Evolutionary conservation across 2,329 filamentous ascomycete genomes (phyloP).

Genomic region (Beauveria australis): DNA sequence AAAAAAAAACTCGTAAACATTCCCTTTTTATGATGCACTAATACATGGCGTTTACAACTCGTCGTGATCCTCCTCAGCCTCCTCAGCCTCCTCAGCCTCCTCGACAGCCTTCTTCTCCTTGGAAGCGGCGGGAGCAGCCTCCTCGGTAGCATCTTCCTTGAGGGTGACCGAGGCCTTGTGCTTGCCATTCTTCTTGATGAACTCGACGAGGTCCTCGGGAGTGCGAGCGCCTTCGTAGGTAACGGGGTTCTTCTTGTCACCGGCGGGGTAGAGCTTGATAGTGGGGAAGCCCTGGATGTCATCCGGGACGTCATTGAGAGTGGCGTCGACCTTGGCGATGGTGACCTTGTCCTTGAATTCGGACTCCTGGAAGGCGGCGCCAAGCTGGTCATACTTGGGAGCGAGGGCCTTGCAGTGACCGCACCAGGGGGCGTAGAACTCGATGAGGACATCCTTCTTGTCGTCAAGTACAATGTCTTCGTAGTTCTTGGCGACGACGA

Average conservation of each 20-base stretch:
- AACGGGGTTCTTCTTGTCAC: slow-evolving; percentile 73
- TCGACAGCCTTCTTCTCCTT: slow-evolving; percentile 38
- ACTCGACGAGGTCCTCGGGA: slow-evolving; percentile 82
- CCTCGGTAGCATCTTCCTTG: slow-evolving; percentile 44
- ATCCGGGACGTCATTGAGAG: slow-evolving; percentile 90
- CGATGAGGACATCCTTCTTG: slow-evolving; percentile 91
- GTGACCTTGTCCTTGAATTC: slow-evolving; percentile 77
- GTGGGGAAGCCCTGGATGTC: slow-evolving; percentile 97
- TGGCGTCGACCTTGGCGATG: slow-evolving; percentile 97
- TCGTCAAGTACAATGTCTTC: slow-evolving; percentile 85
- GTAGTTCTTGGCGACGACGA: slow-evolving; percentile 92
- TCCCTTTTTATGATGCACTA: slow-evolving; percentile 15
- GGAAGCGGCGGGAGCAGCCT: slow-evolving; percentile 46
- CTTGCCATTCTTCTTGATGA: slow-evolving; percentile 93
- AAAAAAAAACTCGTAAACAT: slow-evolving; percentile 20
- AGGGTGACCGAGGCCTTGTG: slow-evolving; percentile 64
- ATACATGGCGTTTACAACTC: slow-evolving; percentile 57
- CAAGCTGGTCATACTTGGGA: slow-evolving; percentile 93
- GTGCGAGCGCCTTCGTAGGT: slow-evolving; percentile 85
- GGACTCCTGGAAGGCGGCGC: slow-evolving; percentile 64
- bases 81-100: slow-evolving; percentile 39
- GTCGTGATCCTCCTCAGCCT: slow-evolving; percentile 42
- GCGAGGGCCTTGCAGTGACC: slow-evolving; percentile 99
- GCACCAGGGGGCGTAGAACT: slow-evolving; percentile 99
- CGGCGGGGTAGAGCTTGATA: slow-evolving; percentile 95